These are phyloP conservation scores for Phoma sp. DNA, from an alignment of 2,329 filamentous ascomycete species.

Conservation along the genomic window DNA sequence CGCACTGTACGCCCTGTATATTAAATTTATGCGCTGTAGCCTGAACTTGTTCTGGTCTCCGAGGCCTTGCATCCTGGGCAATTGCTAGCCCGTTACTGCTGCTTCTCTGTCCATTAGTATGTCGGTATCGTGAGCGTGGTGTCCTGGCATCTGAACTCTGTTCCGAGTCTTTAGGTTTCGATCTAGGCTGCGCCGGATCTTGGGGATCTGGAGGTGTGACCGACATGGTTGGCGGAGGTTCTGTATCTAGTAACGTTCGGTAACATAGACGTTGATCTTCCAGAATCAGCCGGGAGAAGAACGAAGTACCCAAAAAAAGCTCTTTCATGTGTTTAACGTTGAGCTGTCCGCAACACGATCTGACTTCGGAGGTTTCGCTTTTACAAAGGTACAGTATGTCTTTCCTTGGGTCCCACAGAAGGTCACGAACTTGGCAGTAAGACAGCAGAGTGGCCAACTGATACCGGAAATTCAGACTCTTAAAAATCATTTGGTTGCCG, in stretches of 20 bases:
- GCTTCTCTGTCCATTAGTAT: constrained; percentile 10
- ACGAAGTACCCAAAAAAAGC: constrained; percentile 36
- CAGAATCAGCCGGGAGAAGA: constrained; percentile 27
- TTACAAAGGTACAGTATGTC: constrained; percentile 40
- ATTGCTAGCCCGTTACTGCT: not conserved
- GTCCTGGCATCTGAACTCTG: constrained; percentile 2
- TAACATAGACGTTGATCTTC: constrained; percentile 38
- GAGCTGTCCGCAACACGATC: constrained; percentile 30
- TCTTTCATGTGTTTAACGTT: constrained; percentile 31
- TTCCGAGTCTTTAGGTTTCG: not conserved
- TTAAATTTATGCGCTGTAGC: not conserved
- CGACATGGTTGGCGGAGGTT: constrained; percentile 32
- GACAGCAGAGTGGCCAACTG: constrained; percentile 35
- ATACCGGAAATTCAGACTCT: constrained; percentile 39
- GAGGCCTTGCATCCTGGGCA: not conserved
- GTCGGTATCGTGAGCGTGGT: constrained; percentile 24
- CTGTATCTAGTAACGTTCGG: constrained; percentile 29
- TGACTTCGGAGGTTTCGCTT: constrained; percentile 32
- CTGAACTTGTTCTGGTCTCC: not conserved
- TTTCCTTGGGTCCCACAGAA: constrained; percentile 39
- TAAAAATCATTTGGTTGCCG: constrained; percentile 33
- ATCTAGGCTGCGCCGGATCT: not conserved
- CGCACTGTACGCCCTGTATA: constrained; percentile 3
- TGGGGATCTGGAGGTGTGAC: constrained; percentile 26
- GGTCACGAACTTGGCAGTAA: constrained; percentile 30